Percentiles rank a stretch among this genome's conserved stretches.
These are phyloP conservation scores for Umbelopsis ramanniana DNA, from an alignment of 192 early-diverging fungal species.

Conservation along the genomic window DNA sequence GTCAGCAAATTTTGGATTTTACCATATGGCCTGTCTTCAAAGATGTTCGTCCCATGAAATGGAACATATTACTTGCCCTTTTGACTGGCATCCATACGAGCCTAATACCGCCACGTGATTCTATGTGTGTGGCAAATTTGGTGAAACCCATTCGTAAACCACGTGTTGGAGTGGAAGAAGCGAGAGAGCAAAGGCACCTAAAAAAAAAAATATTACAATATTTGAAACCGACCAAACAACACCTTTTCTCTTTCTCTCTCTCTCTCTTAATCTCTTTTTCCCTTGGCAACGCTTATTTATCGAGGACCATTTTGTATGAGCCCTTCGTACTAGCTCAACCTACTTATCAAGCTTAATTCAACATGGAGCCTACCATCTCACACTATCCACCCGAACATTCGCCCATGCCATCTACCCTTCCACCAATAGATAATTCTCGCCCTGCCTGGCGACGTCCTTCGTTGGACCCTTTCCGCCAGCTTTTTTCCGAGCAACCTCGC, in stretches of 20 bases:
- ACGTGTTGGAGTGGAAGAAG: background rate
- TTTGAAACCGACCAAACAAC: background rate
- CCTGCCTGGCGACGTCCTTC: slow-evolving; percentile 15
- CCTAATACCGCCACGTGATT: background rate
- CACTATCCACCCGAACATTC: slow-evolving; percentile 16
- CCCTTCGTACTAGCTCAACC: background rate
- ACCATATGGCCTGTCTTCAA: too few relatives aligned
- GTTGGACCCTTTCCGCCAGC: slow-evolving; percentile 4
- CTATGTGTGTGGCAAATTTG: background rate
- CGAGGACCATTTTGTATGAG: background rate
- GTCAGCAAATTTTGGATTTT: too few relatives aligned
- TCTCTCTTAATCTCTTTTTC: background rate
- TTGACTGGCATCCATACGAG: background rate
- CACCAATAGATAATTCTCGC: slow-evolving; percentile 20
- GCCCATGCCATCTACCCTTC: slow-evolving; percentile 14
- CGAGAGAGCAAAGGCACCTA: background rate
- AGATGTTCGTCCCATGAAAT: too few relatives aligned
- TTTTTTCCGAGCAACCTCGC: slow-evolving; percentile 2
- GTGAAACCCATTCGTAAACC: background rate
- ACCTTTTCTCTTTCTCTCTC: too few relatives aligned
- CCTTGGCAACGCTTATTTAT: background rate
- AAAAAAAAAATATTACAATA: slow-evolving; percentile 4
- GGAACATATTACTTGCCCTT: too few relatives aligned
- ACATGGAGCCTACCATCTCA: slow-evolving; percentile 17
- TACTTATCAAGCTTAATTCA: background rate